These are phyloP conservation scores for Pyricularia pennisetigena DNA, from an alignment of 2,329 filamentous ascomycete species.

Conservation along the genomic window DNA sequence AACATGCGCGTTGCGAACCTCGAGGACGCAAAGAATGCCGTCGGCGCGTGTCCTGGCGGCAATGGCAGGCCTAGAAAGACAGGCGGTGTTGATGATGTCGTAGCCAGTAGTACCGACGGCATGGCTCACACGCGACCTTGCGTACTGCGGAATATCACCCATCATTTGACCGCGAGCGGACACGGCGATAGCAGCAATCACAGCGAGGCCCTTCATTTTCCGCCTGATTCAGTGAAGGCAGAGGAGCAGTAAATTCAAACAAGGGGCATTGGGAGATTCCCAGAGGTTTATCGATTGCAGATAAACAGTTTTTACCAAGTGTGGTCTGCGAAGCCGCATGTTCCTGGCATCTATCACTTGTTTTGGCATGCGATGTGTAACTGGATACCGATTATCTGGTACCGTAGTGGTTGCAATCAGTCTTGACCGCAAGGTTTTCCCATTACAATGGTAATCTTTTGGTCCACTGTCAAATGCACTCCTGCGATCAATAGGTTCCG, in stretches of 20 bases:
- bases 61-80: not conserved
- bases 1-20: not conserved
- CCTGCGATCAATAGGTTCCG: too few relatives aligned
- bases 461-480: too few relatives aligned
- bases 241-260: not conserved
- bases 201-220: too few relatives aligned
- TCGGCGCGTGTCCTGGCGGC: not conserved
- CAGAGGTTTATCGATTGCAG: not conserved
- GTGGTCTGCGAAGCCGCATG: not conserved
- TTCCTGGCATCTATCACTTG: not conserved
- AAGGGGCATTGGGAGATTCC: not conserved
- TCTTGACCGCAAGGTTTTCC: too few relatives aligned
- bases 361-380: not conserved
- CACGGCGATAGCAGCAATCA: too few relatives aligned
- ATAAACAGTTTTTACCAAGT: too few relatives aligned
- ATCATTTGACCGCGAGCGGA: not conserved
- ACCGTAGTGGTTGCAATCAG: too few relatives aligned
- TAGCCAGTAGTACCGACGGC: not conserved
- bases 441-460: too few relatives aligned
- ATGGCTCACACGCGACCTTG: not conserved
- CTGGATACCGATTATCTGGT: too few relatives aligned
- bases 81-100: not conserved
- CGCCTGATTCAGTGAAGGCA: not conserved
- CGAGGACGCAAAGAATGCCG: not conserved
- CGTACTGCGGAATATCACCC: not conserved